Conservation (phyloP, 2,329 filamentous ascomycete genomes). For the Ilyonectria mors-panacis region DNA sequence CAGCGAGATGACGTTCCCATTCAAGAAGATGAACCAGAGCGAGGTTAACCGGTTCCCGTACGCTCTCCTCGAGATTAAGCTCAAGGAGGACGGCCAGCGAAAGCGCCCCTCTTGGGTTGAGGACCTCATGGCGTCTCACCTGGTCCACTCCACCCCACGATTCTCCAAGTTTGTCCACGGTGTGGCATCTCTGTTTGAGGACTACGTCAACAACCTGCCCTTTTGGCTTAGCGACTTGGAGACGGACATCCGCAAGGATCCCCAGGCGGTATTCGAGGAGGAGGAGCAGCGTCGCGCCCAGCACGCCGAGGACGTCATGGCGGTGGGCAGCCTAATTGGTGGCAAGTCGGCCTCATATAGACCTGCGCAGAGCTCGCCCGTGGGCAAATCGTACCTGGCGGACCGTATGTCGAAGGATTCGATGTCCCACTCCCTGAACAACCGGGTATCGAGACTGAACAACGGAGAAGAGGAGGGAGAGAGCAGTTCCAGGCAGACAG, state of each 20-base stretch:
- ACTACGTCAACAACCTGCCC: slow-evolving; percentile 94
- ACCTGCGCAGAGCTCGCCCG: slow-evolving; percentile 75
- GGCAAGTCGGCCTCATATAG: slow-evolving; percentile 68
- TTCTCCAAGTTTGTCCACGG: slow-evolving; percentile 99
- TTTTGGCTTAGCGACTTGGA: slow-evolving; percentile 97
- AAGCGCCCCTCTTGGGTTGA: slow-evolving; percentile 89
- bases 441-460: slow-evolving; percentile 41
- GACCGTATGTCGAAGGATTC: slow-evolving; percentile 65
- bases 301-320: slow-evolving; percentile 87
- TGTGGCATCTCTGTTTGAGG: slow-evolving; percentile 91
- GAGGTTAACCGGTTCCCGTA: slow-evolving; percentile 94
- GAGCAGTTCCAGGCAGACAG: slow-evolving; percentile 55
- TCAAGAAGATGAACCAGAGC: slow-evolving; percentile 87
- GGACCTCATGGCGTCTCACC: slow-evolving; percentile 92
- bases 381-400: slow-evolving; percentile 75
- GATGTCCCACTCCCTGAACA: slow-evolving; percentile 48
- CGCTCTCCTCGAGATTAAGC: slow-evolving; percentile 92
- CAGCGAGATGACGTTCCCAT: slow-evolving; percentile 86
- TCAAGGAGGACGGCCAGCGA: slow-evolving; percentile 75
- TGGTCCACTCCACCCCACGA: slow-evolving; percentile 88
- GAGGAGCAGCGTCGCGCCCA: slow-evolving; percentile 89
- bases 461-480: slow-evolving; percentile 55
- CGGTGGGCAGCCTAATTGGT: slow-evolving; percentile 89
- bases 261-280: slow-evolving; percentile 89
- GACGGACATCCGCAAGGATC: slow-evolving; percentile 93